Percentiles rank a stretch among this genome's conserved stretches.
Conservation (phyloP, 495 filamentous ascomycete species). For the Glarea lozoyensis region DNA sequence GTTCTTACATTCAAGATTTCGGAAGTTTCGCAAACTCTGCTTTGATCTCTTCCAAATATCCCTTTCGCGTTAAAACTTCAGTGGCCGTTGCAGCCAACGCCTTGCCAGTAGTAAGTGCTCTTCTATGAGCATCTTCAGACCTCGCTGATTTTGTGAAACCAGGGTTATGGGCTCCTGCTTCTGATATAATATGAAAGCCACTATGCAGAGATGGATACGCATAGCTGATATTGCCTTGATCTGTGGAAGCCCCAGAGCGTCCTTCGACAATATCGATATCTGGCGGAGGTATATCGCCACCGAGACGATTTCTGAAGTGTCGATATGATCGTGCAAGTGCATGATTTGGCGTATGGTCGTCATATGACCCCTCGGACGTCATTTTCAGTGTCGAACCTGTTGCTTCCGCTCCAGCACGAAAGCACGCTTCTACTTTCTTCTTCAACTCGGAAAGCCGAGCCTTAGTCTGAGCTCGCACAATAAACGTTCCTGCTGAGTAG, state of each 20-base stretch:
- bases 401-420: constrained; percentile 10
- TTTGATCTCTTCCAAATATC: constrained; percentile 5
- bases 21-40: too few relatives aligned
- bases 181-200: constrained; percentile 46
- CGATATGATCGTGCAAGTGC: constrained; percentile 5
- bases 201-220: constrained; percentile 52
- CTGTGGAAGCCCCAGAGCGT: constrained; percentile 47
- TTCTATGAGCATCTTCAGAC: constrained; percentile 5
- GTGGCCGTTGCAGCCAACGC: constrained; percentile 6
- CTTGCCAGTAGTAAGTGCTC: constrained; percentile 7
- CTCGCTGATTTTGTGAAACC: constrained; percentile 37
- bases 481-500: constrained; percentile 8
- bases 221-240: constrained; percentile 57
- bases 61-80: constrained; percentile 7
- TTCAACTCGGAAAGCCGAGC: not conserved
- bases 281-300: not conserved
- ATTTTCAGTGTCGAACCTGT: constrained; percentile 28
- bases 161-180: constrained; percentile 48
- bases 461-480: constrained; percentile 4
- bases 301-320: constrained; percentile 5
- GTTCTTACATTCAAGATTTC: too few relatives aligned
- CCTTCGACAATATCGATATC: constrained; percentile 38
- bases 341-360: constrained; percentile 8
- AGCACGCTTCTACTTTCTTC: constrained; percentile 8
- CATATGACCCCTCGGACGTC: constrained; percentile 15